Conservation (phyloP, 441 rosid genomes). For the Kokia cookei region DNA sequence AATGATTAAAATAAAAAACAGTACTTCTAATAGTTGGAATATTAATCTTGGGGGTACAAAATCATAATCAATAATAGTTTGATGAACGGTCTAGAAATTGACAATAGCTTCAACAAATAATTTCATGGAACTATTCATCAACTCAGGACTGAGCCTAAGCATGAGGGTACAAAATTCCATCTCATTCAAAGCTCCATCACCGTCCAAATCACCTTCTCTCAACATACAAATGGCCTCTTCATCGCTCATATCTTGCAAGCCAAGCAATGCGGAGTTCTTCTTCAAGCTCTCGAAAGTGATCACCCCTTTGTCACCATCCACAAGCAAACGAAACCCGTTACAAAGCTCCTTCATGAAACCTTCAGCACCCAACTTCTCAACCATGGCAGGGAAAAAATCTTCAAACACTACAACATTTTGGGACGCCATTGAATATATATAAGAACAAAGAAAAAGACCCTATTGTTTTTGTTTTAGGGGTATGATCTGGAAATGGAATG, state of each 20-base stretch:
- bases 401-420: constrained; percentile 16
- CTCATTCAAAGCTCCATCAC: constrained; percentile 32
- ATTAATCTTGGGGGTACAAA: neutral
- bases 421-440: neutral
- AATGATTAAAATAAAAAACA: neutral
- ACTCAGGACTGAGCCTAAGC: constrained; percentile 35
- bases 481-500: neutral
- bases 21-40: neutral
- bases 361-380: constrained; percentile 26
- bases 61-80: neutral
- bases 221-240: constrained; percentile 24
- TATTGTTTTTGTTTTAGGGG: neutral
- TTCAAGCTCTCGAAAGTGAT: constrained; percentile 12
- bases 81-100: neutral
- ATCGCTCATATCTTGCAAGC: constrained; percentile 26
- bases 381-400: constrained; percentile 32
- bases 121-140: constrained; percentile 26
- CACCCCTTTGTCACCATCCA: constrained; percentile 20
- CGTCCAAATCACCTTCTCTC: constrained; percentile 34
- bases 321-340: constrained; percentile 27
- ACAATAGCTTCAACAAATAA: constrained; percentile 27
- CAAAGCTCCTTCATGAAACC: constrained; percentile 32
- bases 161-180: constrained; percentile 38
- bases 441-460: neutral
- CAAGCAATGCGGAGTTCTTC: constrained; percentile 24